Evolutionary conservation across 495 filamentous ascomycete species (phyloP).

Genomic region (Cercophora sp.): DNA sequence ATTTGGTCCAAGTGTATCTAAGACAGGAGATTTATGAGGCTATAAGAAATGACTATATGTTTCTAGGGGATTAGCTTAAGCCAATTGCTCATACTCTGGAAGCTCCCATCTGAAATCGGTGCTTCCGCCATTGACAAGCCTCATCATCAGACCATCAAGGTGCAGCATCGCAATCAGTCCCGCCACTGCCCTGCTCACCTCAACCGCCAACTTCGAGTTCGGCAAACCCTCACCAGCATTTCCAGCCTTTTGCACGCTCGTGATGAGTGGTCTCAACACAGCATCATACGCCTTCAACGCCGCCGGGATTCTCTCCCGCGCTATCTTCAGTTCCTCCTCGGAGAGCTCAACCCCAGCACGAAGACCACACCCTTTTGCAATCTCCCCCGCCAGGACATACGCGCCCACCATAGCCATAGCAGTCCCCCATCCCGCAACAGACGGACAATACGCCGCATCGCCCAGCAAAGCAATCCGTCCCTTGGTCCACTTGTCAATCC

Average conservation of each 20-base stretch:
- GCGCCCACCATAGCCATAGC: conserved; percentile 24
- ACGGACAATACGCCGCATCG: conserved; percentile 36
- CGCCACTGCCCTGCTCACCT: neutral
- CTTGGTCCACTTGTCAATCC: conserved; percentile 33
- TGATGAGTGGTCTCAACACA: neutral
- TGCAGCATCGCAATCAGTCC: neutral
- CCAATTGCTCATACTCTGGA: neutral
- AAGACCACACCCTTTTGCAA: neutral
- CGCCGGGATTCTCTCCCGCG: neutral
- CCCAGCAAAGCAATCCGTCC: conserved; percentile 48
- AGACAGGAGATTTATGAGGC: neutral
- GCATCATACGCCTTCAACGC: conserved; percentile 1
- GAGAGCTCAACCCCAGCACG: neutral
- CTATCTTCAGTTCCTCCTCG: neutral
- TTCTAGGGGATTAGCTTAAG: neutral
- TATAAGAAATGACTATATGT: no score
- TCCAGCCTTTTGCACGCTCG: neutral
- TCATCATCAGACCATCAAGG: neutral
- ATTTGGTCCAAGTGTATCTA: neutral
- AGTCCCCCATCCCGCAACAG: conserved; percentile 20
- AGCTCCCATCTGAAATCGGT: conserved; percentile 1
- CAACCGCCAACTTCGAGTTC: neutral
- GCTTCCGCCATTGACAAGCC: neutral
- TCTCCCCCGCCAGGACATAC: conserved; percentile 23
- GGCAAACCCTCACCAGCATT: neutral